Conservation (phyloP, 2,329 filamentous ascomycete genomes). For the Westerdykella sp. region DNA sequence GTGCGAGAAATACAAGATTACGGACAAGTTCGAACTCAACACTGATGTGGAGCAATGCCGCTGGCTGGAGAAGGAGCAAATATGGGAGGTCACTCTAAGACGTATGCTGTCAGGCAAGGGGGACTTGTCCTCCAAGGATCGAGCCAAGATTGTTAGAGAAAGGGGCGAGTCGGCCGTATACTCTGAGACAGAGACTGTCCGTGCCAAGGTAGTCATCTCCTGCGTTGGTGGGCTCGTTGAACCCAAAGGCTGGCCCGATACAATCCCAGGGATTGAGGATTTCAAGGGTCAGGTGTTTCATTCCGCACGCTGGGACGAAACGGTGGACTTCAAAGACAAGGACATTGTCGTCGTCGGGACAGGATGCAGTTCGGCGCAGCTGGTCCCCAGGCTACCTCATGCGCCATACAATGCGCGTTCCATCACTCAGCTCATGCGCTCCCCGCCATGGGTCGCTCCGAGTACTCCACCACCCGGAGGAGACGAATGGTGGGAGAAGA, state of each 20-base stretch:
- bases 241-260: constrained; percentile 46
- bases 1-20: constrained; percentile 47
- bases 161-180: constrained; percentile 46
- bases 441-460: constrained; percentile 52
- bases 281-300: constrained; percentile 54
- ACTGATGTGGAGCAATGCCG: constrained; percentile 49
- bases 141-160: constrained; percentile 39
- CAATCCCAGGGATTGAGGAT: constrained; percentile 47
- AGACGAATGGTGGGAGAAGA: constrained; percentile 43
- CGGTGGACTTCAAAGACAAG: constrained; percentile 48
- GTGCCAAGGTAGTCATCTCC: constrained; percentile 51
- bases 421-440: constrained; percentile 55
- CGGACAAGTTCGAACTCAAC: constrained; percentile 54
- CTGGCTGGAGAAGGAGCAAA: constrained; percentile 49
- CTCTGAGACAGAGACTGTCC: constrained; percentile 46
- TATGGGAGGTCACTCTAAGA: constrained; percentile 51
- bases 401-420: constrained; percentile 47
- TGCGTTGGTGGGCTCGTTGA: constrained; percentile 53
- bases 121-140: constrained; percentile 47
- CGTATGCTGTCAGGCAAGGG: constrained; percentile 49
- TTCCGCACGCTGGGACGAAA: constrained; percentile 52
- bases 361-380: constrained; percentile 53
- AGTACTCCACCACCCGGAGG: constrained; percentile 33
- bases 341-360: constrained; percentile 54
- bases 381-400: constrained; percentile 48